Conservation (phyloP, 2,329 filamentous ascomycete genomes). For the Ophioceras dolichostomum region DNA sequence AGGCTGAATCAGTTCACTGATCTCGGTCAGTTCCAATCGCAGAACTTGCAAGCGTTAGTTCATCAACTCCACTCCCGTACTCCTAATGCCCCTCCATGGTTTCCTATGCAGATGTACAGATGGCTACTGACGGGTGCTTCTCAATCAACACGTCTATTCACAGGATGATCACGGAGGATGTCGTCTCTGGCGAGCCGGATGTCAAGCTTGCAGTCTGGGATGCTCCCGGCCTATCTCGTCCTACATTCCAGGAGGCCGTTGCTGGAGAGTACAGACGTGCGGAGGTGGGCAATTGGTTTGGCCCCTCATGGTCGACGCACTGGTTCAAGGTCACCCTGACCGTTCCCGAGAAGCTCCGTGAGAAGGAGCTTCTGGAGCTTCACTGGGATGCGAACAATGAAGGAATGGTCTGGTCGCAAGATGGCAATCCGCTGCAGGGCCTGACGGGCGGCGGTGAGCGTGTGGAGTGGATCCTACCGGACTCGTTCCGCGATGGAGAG, state of each 20-base stretch:
- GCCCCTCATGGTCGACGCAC: constrained; percentile 93
- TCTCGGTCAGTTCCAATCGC: constrained; percentile 11
- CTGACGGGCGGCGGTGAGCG: constrained; percentile 83
- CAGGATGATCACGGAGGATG: constrained; percentile 62
- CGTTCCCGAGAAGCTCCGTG: constrained; percentile 57
- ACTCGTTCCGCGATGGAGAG: constrained; percentile 70
- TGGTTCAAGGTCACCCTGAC: constrained; percentile 85
- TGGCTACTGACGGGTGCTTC: too few species aligned
- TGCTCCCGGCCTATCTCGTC: constrained; percentile 65
- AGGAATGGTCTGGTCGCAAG: constrained; percentile 83
- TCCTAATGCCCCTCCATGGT: too few species aligned
- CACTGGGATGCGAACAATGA: constrained; percentile 96
- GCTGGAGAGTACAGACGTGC: constrained; percentile 63
- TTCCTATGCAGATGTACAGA: too few species aligned
- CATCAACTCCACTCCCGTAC: too few species aligned
- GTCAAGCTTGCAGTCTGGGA: constrained; percentile 81
- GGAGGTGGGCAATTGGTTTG: constrained; percentile 66
- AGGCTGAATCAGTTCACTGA: constrained; percentile 12
- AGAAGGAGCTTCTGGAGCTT: constrained; percentile 80
- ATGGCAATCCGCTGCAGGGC: constrained; percentile 84
- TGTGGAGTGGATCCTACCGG: constrained; percentile 81
- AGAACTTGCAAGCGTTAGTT: constrained; percentile 13
- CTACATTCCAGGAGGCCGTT: constrained; percentile 76
- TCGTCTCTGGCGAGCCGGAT: constrained; percentile 55
- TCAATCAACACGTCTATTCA: neutral